Evolutionary conservation across 2,329 filamentous ascomycete species (phyloP), one percentile per base, ranked within the genome.

Genomic region (Aspergillus terreus): DNA sequence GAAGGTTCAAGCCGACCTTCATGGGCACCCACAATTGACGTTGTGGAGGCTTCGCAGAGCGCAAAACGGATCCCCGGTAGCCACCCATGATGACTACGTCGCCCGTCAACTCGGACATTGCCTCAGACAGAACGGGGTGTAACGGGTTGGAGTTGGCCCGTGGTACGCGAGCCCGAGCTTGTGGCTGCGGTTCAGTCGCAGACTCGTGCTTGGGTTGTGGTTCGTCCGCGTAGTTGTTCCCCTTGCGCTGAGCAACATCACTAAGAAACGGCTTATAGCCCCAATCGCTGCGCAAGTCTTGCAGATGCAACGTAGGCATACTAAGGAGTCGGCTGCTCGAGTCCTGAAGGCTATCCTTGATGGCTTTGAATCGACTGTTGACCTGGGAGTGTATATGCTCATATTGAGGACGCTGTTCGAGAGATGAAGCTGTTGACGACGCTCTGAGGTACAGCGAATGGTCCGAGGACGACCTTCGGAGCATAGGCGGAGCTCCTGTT

Each of bases 21-120:
- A 96, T 86, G 0, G 92, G 92, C 1, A 95, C 89, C 92, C 92
- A 97, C 0, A 96, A 75, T 66, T 95, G 90, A n/a, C 90, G 84
- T 63, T 92, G 84, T 4, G 88, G 87, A 7, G 88, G 82, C 55
- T 90, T 85, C 10, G 90, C 87, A 10, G 90, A 95, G 27, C 92
- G 84, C 27, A 97, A 71, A n/a, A 96, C 80, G 0, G 92, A 96
- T 3, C 92, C 92, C 58, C 92, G 82, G 65, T 96, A 96, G 12
- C 92, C 92, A 17, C 92, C 92, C 65, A 97, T 80, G 27, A 96
- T 78, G 6, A 97, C 90, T 6, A 97, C 69, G 64, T 97, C 92
- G 0, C 92, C 92, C 0, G 84, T 88, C 19, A 96, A 74, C 4
- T 83, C 76, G 44, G 87, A 83, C 44, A 95, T 65, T 1, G 82